Conservation (phyloP, 441 rosid genomes). For the Dalechampia spathulata region DNA sequence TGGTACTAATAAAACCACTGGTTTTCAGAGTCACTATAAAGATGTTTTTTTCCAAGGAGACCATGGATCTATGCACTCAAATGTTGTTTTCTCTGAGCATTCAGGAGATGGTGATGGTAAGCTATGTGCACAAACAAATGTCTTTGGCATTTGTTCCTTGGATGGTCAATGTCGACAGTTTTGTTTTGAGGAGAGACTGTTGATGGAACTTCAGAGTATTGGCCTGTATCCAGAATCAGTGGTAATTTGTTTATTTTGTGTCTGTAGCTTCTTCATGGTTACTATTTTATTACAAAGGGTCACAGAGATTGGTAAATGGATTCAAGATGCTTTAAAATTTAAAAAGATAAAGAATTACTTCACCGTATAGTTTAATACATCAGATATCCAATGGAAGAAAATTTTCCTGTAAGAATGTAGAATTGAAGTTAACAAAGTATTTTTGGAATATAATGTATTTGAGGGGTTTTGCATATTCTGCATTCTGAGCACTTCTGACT, state of each 20-base stretch:
- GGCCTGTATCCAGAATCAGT: constrained; percentile 41
- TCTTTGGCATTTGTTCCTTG: constrained; percentile 17
- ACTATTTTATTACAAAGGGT: neutral
- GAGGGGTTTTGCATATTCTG: neutral
- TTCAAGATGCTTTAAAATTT: neutral
- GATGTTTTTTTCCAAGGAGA: constrained; percentile 23
- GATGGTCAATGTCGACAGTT: constrained; percentile 34
- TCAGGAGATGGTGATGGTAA: constrained; percentile 22
- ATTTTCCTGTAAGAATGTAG: neutral
- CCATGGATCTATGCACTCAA: constrained; percentile 19
- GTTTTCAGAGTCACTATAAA: constrained; percentile 16
- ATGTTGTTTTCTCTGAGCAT: constrained; percentile 16
- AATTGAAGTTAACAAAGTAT: neutral
- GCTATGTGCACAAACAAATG: constrained; percentile 12
- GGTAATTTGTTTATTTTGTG: constrained; percentile 23
- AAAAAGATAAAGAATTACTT: too few relatives aligned
- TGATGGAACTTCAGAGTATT: constrained; percentile 50
- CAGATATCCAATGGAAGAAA: neutral
- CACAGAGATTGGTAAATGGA: neutral
- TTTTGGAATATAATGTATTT: neutral
- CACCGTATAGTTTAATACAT: too few relatives aligned
- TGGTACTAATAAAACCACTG: constrained; percentile 8
- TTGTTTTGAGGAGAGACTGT: constrained; percentile 32
- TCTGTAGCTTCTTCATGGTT: neutral
- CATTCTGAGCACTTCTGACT: too few relatives aligned